Base-by-base conservation (phyloP, 768 basidiomycete species). In the Filobasidium floriforme region DNA sequence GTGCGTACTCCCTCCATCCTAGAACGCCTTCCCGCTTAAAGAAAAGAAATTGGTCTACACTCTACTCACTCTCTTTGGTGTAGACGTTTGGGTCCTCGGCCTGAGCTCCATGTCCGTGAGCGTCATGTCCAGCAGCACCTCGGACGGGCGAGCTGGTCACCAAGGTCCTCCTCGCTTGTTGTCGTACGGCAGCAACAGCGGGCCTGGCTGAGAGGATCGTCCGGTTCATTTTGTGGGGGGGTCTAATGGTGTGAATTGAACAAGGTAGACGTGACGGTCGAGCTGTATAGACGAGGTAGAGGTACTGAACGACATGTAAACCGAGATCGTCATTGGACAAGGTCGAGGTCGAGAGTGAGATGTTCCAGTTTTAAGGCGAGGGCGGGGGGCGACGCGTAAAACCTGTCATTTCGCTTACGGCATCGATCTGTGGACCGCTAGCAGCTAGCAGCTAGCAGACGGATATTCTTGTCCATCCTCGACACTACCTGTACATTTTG, bases 101-200 rank as follows among this genome's bases (percentile, higher is more conserved):
- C 12, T 29, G 26, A 41, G 59, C 41, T 63, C 41, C 61, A 41
- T 57, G 61, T 24, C 52, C 59, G n/a, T n/a, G n/a, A n/a, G n/a
- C n/a, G 14, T 54, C 66, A 59, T 66, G 65, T 51, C 66, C 66
- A 51, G 37, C 61, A 26, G 62, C 26, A 37, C 46, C 54, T 49
- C 52, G 10, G 29, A 41, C 62, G 26, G 44, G 28, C 6, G 61
- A 59, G 18, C 55, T 55, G 41, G 55, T 60, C 28, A 57, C 57
- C 26, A 63, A 54, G 9, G 62, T 15, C 12, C 59, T 19, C 43
- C 57, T 62, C 41, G 61, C 43, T 49, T 60, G 59, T 46, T 41
- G 40, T 22, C 43, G 6, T 15, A n/a, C n/a, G 18, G 57, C 1
- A 7, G 40, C 52, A n/a, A 15, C 22, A n/a, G 26, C 26, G 46